These are phyloP conservation scores for Lagerstroemia speciosa DNA, from an alignment of 345 rosid genomes.

Conservation along the genomic window DNA sequence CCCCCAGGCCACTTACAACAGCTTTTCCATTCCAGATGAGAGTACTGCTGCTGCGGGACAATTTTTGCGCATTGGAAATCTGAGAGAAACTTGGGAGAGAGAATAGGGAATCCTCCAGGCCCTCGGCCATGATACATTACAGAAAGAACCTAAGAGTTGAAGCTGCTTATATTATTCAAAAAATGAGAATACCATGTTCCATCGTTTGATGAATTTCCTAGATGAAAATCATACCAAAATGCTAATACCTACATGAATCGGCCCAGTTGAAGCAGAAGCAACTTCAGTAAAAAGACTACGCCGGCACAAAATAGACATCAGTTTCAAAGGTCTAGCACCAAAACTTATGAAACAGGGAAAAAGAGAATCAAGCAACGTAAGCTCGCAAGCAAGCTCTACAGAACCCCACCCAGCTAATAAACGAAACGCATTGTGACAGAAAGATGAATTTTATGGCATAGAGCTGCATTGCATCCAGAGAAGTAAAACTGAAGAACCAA, in stretches of 20 bases:
- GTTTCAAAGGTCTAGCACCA: background rate
- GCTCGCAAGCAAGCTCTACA: conserved; percentile 77
- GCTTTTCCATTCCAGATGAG: conserved; percentile 31
- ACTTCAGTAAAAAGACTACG: background rate
- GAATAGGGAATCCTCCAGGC: background rate
- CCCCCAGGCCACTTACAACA: conserved; percentile 81
- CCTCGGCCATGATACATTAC: background rate
- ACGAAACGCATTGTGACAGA: conserved; percentile 78
- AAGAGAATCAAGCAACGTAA: conserved; percentile 21
- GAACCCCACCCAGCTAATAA: conserved; percentile 93
- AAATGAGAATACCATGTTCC: background rate
- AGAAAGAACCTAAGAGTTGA: background rate
- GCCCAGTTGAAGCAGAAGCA: background rate
- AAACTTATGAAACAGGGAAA: background rate
- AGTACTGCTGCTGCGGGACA: conserved; percentile 40
- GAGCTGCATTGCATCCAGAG: conserved; percentile 38
- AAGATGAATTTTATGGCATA: conserved; percentile 82
- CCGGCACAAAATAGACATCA: background rate
- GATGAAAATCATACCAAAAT: conserved; percentile 8
- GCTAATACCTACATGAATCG: background rate
- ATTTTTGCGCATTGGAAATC: background rate
- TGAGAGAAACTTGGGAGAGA: background rate
- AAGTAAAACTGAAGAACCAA: no score
- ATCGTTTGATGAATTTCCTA: background rate
- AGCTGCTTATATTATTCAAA: background rate